Base-by-base conservation (phyloP, 257 asterid species). In the Fraxinus excelsior region DNA sequence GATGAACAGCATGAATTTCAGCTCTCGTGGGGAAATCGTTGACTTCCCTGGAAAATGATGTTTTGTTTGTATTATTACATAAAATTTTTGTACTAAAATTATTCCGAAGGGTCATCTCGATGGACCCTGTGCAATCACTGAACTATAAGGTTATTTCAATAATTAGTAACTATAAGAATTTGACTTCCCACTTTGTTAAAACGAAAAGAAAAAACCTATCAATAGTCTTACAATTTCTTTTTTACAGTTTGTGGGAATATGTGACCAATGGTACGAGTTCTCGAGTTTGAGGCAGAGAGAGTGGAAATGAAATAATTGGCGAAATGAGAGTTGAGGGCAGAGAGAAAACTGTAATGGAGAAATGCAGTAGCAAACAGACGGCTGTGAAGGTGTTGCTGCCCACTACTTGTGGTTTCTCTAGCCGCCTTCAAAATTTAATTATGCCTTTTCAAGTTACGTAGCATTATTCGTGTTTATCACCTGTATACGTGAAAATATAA, bases 21-120 rank as follows among this genome's bases (percentile, higher is more conserved):
- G 34, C 34, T 21, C 31, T 23, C 0, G 71, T 11, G 46, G 42
- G 72, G 65, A 67, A 49, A 80, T 80, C 76, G 81, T 81, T 84
- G 83, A 84, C 83, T 75, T 78, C 73, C 73, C 69, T 74, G 81
- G 14, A 85, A 75, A 85, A 78, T 80, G 82, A 85, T 70, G 71
- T 79, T 80, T 82, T 82, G 82, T 78, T 76, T 78, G 58, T 72
- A 46, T 79, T 85, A 49, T 69, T 70, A 53, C 42, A 37, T 37
- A 40, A 11, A 10, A 40, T 2, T 40, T 11, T 40, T 2, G 42
- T 37, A 37, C 11, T 37, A 37, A 1, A 37, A 7, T 37, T 37
- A 37, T 37, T 37, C 42, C 42, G 8, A 35, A 5, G 38, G 38
- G 38, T 5, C 38, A 35, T 53, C 9, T 53, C 26, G 25, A 53